Conservation (phyloP, 352 stramenopile species). For the Phytophthora cryptogea region DNA sequence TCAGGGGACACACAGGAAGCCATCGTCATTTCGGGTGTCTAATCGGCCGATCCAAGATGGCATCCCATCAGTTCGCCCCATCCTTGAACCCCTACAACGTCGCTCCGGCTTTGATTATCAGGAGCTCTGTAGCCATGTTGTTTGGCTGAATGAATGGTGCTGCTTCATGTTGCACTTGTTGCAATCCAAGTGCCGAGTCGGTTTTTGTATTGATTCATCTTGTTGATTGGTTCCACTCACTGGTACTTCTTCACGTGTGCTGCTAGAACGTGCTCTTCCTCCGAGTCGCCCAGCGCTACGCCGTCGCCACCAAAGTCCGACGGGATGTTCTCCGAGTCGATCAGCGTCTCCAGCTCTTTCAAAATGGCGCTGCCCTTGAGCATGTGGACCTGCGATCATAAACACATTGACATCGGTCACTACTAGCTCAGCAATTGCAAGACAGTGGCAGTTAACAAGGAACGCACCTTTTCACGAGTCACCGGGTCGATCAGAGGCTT, state of each 20-base stretch:
- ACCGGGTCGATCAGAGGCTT: constrained; percentile 93
- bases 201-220: constrained; percentile 27
- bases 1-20: background rate
- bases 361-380: constrained; percentile 82
- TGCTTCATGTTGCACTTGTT: constrained; percentile 13
- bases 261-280: constrained; percentile 67
- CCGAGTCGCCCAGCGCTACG: constrained; percentile 60
- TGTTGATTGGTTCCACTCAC: constrained; percentile 14
- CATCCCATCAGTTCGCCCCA: constrained; percentile 35
- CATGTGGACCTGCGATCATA: constrained; percentile 67
- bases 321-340: constrained; percentile 71
- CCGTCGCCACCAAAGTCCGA: constrained; percentile 75
- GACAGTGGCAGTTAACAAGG: background rate
- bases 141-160: background rate
- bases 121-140: constrained; percentile 7
- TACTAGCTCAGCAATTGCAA: background rate
- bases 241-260: constrained; percentile 79
- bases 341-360: constrained; percentile 69
- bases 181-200: constrained; percentile 9
- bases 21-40: constrained; percentile 12
- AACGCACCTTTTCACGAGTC: constrained; percentile 92
- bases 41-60: constrained; percentile 18
- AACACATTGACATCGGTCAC: constrained; percentile 3
- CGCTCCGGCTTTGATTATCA: constrained; percentile 9
- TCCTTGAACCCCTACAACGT: constrained; percentile 19